Percentiles rank a stretch among this genome's conserved stretches.
Evolutionary conservation across 495 filamentous ascomycete genomes (phyloP).

Genomic region (Echria macrotheca): DNA sequence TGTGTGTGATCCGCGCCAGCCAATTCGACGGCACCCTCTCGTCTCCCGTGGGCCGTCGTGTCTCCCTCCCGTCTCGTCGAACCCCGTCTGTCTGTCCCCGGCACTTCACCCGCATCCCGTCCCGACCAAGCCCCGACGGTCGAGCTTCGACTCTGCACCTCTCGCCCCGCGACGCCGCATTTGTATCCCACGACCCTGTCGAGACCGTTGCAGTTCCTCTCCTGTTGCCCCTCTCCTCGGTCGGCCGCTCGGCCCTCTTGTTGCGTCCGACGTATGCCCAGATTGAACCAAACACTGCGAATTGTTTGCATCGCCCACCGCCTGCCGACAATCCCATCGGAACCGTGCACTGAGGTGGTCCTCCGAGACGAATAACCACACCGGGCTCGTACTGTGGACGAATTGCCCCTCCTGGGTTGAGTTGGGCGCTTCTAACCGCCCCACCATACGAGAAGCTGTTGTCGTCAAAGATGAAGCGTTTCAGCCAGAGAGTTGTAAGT

Average conservation of each 20-base stretch:
- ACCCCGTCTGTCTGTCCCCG: slow-evolving; percentile 4
- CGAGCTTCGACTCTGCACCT: too few relatives aligned
- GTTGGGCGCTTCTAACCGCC: slow-evolving; percentile 31
- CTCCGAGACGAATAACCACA: too few relatives aligned
- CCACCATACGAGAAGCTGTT: slow-evolving; percentile 34
- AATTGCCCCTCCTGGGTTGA: slow-evolving; percentile 22
- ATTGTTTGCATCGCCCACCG: too few relatives aligned
- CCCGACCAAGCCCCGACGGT: slow-evolving; percentile 3
- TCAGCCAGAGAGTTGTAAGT: slow-evolving; percentile 96
- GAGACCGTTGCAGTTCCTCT: too few relatives aligned
- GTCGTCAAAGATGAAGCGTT: slow-evolving; percentile 83
- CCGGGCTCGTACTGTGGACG: slow-evolving; percentile 3
- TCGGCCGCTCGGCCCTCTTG: too few relatives aligned
- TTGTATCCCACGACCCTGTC: too few relatives aligned
- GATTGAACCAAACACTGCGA: too few relatives aligned
- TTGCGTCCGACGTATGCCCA: too few relatives aligned
- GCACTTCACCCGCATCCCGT: slow-evolving; percentile 3
- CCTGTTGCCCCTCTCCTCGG: too few relatives aligned
- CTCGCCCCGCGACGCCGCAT: too few relatives aligned
- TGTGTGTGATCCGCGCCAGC: not conserved
- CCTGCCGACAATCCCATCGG: not conserved
- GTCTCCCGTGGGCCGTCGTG: not conserved
- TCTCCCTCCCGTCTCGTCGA: slow-evolving; percentile 2
- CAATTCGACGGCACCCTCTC: slow-evolving; percentile 2
- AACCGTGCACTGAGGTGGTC: too few relatives aligned